These are phyloP conservation scores for Pleurotus tuber-regium DNA, from an alignment of 768 basidiomycete genomes.

Conservation along the genomic window DNA sequence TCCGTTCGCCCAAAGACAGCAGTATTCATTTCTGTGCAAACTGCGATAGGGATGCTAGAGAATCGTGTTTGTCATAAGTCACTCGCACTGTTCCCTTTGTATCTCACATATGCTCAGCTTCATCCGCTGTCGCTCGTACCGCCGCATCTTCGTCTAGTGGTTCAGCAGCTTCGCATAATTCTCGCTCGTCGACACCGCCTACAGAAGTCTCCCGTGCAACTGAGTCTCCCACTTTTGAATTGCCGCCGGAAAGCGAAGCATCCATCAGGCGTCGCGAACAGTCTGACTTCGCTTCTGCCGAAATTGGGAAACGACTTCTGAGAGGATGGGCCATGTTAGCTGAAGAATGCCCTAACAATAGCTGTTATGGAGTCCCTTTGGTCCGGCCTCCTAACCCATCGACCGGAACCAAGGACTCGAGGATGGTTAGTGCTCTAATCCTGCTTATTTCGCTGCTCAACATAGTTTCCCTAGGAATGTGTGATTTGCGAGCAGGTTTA, in stretches of 20 bases:
- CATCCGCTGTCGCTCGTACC: slow-evolving; percentile 16
- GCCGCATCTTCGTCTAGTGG: slow-evolving; percentile 35
- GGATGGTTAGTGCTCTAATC: slow-evolving; percentile 47
- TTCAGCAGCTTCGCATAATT: slow-evolving; percentile 49
- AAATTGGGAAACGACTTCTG: slow-evolving; percentile 74
- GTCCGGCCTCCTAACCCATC: slow-evolving; percentile 66
- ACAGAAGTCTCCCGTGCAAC: slow-evolving; percentile 67
- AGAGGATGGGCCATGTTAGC: slow-evolving; percentile 90
- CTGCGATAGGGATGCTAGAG: slow-evolving; percentile 44
- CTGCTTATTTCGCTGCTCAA: slow-evolving; percentile 6
- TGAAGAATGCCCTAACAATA: slow-evolving; percentile 71
- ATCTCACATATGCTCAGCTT: slow-evolving; percentile 1
- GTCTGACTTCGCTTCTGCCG: slow-evolving; percentile 75
- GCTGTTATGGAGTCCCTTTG: slow-evolving; percentile 81
- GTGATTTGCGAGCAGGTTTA: slow-evolving; percentile 70
- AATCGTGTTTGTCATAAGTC: slow-evolving; percentile 23
- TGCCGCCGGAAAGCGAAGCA: slow-evolving; percentile 65
- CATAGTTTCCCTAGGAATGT: slow-evolving; percentile 64
- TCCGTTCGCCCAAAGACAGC: slow-evolving; percentile 68
- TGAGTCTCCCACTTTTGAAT: slow-evolving; percentile 62
- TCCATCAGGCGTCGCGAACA: slow-evolving; percentile 70
- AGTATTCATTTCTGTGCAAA: slow-evolving; percentile 57
- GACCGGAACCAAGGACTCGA: slow-evolving; percentile 57
- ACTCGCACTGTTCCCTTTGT: not conserved
- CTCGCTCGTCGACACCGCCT: slow-evolving; percentile 72